Evolutionary conservation across 2,329 filamentous ascomycete genomes (phyloP), one percentile per base, ranked within the genome.

Genomic region (Fusarium napiforme): DNA sequence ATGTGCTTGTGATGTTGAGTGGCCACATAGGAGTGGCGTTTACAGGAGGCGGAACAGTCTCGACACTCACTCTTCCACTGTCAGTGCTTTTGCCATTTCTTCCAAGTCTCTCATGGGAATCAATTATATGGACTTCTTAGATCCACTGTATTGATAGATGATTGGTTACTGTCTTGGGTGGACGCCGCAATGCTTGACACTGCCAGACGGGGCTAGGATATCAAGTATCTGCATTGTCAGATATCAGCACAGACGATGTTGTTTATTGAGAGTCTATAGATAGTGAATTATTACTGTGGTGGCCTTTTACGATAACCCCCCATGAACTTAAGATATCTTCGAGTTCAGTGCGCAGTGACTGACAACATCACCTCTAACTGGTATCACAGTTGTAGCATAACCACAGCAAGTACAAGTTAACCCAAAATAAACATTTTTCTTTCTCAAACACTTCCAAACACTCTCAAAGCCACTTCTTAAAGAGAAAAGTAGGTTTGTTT

Each of bases 151-250:
- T 7, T 9, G 7, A 21, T 23, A 14, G 16, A 19, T 70, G 28
- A 49, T 70, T 69, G 50, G 46, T 43, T 23, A 26, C 8, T 7
- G 8, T 26, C 4, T 3, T 9, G 14, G 18, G 12, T 47, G 23
- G 30, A 36, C 8, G n/a, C 37, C 21, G 65, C 43, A 55, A 19
- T 65, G 59, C n/a, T 59, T 67, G 66, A 73, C 49, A 73, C 53
- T 60, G 53, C 9, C 52, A 36, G 49, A 67, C 36, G 18, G 42
- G n/a, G 34, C 14, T 18, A 28, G 15, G 39, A 26, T 45, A 11
- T 28, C 46, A 52, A 39, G 50, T 37, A 42, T n/a, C 18, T 19
- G 19, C 11, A 9, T 47, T 7, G n/a, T 47, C 10, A 50, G 32
- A 53, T 36, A 45, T 64, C 34, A 43, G 30, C 45, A 43, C 26